These are phyloP conservation scores for Fusarium caatingaense DNA, from an alignment of 2,329 filamentous ascomycete genomes.

Conservation along the genomic window DNA sequence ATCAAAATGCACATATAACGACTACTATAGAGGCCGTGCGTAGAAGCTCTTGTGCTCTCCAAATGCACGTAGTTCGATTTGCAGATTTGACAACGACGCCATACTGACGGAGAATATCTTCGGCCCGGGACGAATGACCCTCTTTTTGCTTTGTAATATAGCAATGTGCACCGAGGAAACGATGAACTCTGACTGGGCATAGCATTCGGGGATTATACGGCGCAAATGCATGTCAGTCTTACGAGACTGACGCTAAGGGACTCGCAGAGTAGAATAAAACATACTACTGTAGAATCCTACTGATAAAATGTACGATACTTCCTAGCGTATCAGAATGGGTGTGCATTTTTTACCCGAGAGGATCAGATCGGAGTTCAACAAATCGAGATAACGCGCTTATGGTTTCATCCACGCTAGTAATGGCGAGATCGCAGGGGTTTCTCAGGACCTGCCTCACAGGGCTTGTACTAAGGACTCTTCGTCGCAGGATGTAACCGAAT, in stretches of 20 bases:
- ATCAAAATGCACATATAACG: accelerated
- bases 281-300: neutral
- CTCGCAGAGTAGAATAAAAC: neutral
- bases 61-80: neutral
- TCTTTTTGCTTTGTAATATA: neutral
- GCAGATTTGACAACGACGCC: neutral
- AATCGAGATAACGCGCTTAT: neutral
- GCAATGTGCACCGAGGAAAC: neutral
- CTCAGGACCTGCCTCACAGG: neutral
- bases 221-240: neutral
- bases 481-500: neutral
- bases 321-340: neutral
- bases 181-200: neutral
- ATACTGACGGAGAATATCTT: neutral
- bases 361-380: neutral
- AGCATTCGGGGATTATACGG: neutral
- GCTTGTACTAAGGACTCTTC: constrained; percentile 6
- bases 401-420: neutral
- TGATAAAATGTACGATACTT: neutral
- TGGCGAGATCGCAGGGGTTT: constrained; percentile 2
- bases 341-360: neutral
- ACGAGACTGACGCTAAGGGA: neutral
- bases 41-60: neutral
- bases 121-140: neutral
- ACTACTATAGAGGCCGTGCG: neutral